Evolutionary conservation across 2,329 filamentous ascomycete genomes (phyloP).

Genomic region (Daldinia sp.): DNA sequence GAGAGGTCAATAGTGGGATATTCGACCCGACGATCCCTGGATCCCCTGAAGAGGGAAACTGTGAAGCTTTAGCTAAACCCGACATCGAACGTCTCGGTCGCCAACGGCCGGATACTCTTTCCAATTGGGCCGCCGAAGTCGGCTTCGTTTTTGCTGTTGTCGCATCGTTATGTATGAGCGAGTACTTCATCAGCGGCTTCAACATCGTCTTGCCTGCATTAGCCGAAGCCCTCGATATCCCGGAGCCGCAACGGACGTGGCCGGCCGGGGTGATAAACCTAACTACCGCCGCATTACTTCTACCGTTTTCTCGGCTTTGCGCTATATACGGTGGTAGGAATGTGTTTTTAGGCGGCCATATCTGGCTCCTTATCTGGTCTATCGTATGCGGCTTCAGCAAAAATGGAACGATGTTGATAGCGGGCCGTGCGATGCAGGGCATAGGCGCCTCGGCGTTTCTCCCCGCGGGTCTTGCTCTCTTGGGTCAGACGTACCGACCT

Average conservation of each 20-base stretch:
- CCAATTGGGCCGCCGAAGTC: conserved; percentile 59
- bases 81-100: conserved; percentile 65
- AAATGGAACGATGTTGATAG: conserved; percentile 74
- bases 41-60: conserved; percentile 24
- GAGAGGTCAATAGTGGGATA: conserved; percentile 20
- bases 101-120: conserved; percentile 63
- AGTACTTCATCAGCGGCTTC: conserved; percentile 83
- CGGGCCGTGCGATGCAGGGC: conserved; percentile 78
- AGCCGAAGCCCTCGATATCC: conserved; percentile 68
- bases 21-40: conserved; percentile 22
- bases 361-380: conserved; percentile 74
- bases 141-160: conserved; percentile 67
- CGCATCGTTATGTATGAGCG: conserved; percentile 67
- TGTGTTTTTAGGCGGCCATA: conserved; percentile 66
- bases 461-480: conserved; percentile 71
- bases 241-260: conserved; percentile 68
- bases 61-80: conserved; percentile 37
- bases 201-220: conserved; percentile 75
- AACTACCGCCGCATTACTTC: conserved; percentile 63
- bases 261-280: conserved; percentile 68
- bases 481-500: conserved; percentile 71
- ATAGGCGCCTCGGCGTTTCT: conserved; percentile 77
- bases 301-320: conserved; percentile 68
- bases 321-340: conserved; percentile 70
- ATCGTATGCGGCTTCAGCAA: conserved; percentile 74